phyloP scores from a whole-genome alignment of 2,329 filamentous ascomycete species.

The Pezicula radicicola region DNA sequence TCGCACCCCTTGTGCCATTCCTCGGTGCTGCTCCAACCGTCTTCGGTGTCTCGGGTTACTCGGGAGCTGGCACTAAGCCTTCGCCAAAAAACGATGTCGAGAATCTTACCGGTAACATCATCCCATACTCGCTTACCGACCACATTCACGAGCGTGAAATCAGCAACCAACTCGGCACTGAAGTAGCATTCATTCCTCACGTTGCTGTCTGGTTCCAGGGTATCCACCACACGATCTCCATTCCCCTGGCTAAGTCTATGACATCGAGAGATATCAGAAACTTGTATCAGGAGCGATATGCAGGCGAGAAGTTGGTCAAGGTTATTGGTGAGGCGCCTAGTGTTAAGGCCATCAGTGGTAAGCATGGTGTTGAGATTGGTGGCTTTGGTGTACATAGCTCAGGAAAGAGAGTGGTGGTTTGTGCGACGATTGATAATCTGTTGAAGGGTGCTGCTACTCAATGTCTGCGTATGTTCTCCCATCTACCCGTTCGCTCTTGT shows the following conservation, averaged over 20 bases:
- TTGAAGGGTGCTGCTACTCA: constrained; percentile 92
- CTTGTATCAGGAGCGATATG: constrained; percentile 93
- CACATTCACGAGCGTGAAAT: constrained; percentile 97
- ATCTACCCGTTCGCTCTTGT: constrained; percentile 8
- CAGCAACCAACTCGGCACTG: constrained; percentile 67
- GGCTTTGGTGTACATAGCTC: constrained; percentile 90
- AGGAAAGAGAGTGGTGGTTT: constrained; percentile 91
- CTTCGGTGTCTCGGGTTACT: constrained; percentile 93
- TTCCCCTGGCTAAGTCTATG: constrained; percentile 84
- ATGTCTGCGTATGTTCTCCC: constrained; percentile 64
- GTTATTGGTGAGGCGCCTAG: constrained; percentile 82
- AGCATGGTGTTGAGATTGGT: constrained; percentile 90
- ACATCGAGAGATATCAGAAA: constrained; percentile 88
- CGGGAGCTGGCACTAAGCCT: constrained; percentile 91
- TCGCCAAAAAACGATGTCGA: constrained; percentile 90
- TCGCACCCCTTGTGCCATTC: constrained; percentile 74
- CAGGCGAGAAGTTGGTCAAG: constrained; percentile 93
- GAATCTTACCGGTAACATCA: constrained; percentile 79
- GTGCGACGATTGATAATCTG: constrained; percentile 90
- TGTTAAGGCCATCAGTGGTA: constrained; percentile 80
- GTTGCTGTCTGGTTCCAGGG: constrained; percentile 97
- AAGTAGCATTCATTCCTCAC: constrained; percentile 86
- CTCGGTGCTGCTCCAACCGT: constrained; percentile 76
- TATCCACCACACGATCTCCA: constrained; percentile 87
- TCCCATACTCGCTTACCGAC: constrained; percentile 87